Evolutionary conservation across 2,329 filamentous ascomycete genomes (phyloP).

Genomic region (Aspergillus fijiensis): DNA sequence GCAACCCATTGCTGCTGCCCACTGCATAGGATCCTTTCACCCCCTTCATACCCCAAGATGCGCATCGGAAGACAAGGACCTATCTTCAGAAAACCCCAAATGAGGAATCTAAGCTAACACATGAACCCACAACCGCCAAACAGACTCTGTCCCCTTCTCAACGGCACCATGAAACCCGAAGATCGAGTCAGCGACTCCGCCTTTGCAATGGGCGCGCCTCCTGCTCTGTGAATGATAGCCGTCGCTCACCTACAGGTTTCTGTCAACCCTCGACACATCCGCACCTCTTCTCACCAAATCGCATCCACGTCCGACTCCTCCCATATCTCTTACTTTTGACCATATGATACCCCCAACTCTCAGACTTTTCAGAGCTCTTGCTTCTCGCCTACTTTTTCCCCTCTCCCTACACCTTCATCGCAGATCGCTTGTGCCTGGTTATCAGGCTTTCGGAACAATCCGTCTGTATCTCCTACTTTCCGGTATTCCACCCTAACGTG

Average conservation of each 20-base stretch:
- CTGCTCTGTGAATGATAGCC: conserved; percentile 18
- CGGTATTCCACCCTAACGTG: too few species aligned
- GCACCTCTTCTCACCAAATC: background rate
- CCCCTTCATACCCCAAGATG: background rate
- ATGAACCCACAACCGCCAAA: background rate
- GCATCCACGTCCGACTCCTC: background rate
- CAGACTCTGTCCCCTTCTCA: conserved; percentile 81
- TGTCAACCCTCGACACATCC: background rate
- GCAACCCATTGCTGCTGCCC: background rate
- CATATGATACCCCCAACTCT: background rate
- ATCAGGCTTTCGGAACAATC: too few species aligned
- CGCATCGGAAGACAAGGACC: background rate
- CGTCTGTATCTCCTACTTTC: too few species aligned
- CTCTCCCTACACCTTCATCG: too few species aligned
- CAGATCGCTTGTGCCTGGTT: too few species aligned
- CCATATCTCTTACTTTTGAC: background rate
- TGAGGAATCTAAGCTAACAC: conserved; percentile 8
- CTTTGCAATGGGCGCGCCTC: conserved; percentile 49
- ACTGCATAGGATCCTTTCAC: background rate
- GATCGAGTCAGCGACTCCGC: conserved; percentile 48
- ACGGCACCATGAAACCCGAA: conserved; percentile 70
- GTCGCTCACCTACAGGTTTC: conserved; percentile 7
- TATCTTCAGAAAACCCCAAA: background rate
- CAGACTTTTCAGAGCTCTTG: background rate
- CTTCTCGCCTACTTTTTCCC: too few species aligned